Conservation (phyloP, 23 red algal species). For the Chondrus crispus region DNA sequence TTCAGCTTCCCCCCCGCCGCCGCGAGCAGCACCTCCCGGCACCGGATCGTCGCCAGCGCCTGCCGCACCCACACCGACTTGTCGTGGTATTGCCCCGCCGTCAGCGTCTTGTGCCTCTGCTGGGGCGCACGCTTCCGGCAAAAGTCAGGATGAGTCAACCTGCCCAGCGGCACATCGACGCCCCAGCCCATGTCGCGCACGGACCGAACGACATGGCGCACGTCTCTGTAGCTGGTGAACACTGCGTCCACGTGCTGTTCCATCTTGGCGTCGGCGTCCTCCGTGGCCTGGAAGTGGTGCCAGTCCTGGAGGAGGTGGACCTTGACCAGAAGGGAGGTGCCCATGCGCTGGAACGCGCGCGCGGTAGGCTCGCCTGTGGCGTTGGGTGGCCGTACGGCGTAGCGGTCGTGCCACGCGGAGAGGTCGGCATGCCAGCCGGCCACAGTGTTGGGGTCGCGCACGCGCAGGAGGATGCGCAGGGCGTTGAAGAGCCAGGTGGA, state of each 20-base stretch:
- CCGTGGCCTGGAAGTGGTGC: constrained; percentile 11
- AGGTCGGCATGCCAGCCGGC: constrained; percentile 47
- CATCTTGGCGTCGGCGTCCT: not conserved
- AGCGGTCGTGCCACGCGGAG: not conserved
- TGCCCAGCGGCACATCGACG: not conserved
- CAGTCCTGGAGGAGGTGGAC: constrained; percentile 51
- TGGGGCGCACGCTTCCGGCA: not conserved
- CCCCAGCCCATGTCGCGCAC: constrained; percentile 49
- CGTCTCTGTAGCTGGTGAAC: constrained; percentile 53
- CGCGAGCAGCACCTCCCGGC: not conserved
- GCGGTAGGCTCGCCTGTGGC: not conserved
- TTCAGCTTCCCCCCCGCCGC: not conserved
- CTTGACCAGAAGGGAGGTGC: constrained; percentile 53
- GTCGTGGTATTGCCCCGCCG: not conserved
- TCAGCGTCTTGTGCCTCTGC: not conserved
- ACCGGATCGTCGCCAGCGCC: not conserved
- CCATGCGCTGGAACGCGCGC: no score
- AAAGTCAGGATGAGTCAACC: constrained; percentile 4
- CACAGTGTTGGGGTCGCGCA: constrained; percentile 64
- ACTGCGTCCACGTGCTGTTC: constrained; percentile 47
- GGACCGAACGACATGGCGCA: constrained; percentile 37
- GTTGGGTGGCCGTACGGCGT: not conserved
- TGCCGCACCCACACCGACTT: not conserved
- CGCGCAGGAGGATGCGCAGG: constrained; percentile 43
- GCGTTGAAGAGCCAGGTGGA: constrained; percentile 60